These are phyloP conservation scores for Antrodiella citrinella DNA, from an alignment of 768 basidiomycete species.

Conservation along the genomic window DNA sequence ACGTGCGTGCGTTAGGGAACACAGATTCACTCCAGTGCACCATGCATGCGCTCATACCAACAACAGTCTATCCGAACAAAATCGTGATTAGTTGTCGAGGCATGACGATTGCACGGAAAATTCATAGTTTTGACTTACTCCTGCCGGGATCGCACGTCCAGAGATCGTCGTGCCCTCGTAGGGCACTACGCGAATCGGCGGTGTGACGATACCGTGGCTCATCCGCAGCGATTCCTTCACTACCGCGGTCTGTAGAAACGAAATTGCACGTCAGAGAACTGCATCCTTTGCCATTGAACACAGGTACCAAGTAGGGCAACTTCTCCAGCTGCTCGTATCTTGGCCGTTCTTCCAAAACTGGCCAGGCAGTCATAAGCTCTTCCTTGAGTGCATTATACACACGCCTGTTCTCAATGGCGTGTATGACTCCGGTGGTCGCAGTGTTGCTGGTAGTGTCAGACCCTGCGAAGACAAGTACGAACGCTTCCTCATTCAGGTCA, in stretches of 20 bases:
- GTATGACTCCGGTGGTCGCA: constrained; percentile 28
- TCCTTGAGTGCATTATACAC: constrained; percentile 23
- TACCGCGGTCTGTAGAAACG: constrained; percentile 38
- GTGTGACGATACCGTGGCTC: constrained; percentile 30
- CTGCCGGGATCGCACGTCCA: constrained; percentile 29
- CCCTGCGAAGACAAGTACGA: constrained; percentile 30
- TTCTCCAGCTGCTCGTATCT: constrained; percentile 33
- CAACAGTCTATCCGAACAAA: constrained; percentile 28
- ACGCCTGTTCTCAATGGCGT: constrained; percentile 25
- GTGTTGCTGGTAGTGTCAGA: constrained; percentile 37
- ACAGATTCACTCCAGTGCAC: constrained; percentile 3
- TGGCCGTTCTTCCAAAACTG: constrained; percentile 25
- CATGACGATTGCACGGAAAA: no score
- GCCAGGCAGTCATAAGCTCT: constrained; percentile 34
- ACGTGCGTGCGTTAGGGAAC: constrained; percentile 26
- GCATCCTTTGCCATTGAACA: no score
- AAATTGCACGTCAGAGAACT: no score
- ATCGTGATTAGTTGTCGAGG: no score
- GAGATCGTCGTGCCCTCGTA: constrained; percentile 25
- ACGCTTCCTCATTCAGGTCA: constrained; percentile 21
- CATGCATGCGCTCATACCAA: constrained; percentile 27
- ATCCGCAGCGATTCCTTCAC: constrained; percentile 39
- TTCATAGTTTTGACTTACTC: constrained; percentile 22
- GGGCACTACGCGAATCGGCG: constrained; percentile 34
- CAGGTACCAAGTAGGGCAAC: constrained; percentile 39